Evolutionary conservation across 129 eudicot genomes (phyloP), one percentile per base, ranked within the genome.

Genomic region (Lonicera japonica): DNA sequence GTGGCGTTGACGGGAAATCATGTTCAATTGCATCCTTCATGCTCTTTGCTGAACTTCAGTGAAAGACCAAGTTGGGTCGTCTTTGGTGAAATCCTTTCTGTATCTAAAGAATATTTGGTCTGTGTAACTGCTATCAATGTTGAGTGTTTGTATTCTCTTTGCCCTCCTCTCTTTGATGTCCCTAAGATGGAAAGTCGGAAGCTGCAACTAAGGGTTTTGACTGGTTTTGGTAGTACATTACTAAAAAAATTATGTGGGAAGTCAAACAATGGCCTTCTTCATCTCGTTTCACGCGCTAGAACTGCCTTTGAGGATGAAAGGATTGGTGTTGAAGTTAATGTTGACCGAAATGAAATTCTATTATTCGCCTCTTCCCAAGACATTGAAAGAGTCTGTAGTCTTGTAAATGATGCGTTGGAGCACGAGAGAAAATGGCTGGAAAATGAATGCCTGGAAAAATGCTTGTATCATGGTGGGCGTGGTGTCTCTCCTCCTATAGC

Each of bases 61-160:
- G 77, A 82, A 58, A 76, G 86, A 66, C 95, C 96, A 64, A 58
- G 65, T 20, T 92, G 98, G 98, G 95, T 92, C 11, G 92, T 85
- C 1, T 92, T 87, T 68, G 86, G 96, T 58, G 96, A 92, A 54
- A 78, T 92, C 38, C 80, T 92, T 5, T 85, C 95, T 15, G 57
- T 61, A 63, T 70, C 84, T 21, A 70, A 84, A 53, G 81, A 87
- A 67, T 88, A 84, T 69, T 60, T 92, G 83, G 83, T 74, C 8
- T 87, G 95, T 71, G 98, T 87, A 50, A 92, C 81, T 64, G 80
- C 85, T 39, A 36, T 86, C 58, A 79, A 92, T 50, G 69, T 52
- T 59, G 87, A 80, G 24, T 77, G 64, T 64, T 67, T 92, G 67
- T 56, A 61, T 22, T 48, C 62, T 1, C 83, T 92, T 25, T 12